Evolutionary conservation across 257 asterid genomes (phyloP).

Genomic region (Solanum microdontum): DNA sequence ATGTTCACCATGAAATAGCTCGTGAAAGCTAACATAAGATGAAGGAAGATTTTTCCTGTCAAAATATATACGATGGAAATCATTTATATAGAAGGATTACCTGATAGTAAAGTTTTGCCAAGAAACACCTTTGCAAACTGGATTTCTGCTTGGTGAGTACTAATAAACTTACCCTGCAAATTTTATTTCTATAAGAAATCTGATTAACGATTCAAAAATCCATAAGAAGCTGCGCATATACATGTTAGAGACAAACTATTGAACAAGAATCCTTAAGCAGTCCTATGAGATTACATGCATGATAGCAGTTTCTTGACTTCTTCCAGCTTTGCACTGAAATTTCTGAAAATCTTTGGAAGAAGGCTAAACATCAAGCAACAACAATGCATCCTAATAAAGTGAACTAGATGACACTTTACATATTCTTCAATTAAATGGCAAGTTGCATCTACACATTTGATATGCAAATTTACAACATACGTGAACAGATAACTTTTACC

Average conservation of each 20-base stretch:
- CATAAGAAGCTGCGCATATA: neutral
- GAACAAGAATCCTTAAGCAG: neutral
- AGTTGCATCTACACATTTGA: neutral
- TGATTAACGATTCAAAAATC: neutral
- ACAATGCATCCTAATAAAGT: neutral
- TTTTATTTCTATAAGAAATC: neutral
- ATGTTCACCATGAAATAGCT: neutral
- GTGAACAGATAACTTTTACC: conserved; percentile 25
- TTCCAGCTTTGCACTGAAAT: neutral
- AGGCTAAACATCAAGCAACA: neutral
- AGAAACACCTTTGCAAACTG: conserved; percentile 40
- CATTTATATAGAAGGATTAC: conserved; percentile 12
- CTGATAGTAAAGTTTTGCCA: conserved; percentile 33
- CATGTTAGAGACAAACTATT: neutral
- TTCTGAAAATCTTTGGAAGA: neutral
- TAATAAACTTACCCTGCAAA: conserved; percentile 55
- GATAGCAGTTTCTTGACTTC: neutral
- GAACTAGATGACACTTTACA: neutral
- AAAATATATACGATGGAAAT: neutral
- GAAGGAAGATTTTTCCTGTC: neutral
- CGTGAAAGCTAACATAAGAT: neutral
- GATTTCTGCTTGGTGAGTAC: conserved; percentile 50
- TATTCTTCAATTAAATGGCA: neutral
- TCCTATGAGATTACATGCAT: neutral
- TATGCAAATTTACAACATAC: neutral